Percentiles rank a stretch among this genome's conserved stretches.
Conservation (phyloP, 2,329 filamentous ascomycete species). For the Venturia oleaginea region DNA sequence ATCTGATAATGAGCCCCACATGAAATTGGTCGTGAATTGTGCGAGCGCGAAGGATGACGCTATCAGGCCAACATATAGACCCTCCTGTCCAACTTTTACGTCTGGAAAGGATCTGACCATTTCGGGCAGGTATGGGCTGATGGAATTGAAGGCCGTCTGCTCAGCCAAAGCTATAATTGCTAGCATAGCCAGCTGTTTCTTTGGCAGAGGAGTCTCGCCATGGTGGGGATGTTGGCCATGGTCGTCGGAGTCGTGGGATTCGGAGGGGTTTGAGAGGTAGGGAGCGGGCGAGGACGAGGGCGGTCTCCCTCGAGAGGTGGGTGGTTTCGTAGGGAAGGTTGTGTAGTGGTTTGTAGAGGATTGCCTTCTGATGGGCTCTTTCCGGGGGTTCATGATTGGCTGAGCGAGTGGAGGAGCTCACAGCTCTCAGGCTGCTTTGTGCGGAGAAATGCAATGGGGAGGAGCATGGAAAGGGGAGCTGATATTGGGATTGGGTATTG, state of each 20-base stretch:
- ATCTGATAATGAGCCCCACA: constrained; percentile 82
- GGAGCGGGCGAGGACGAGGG: constrained; percentile 24
- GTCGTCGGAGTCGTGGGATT: constrained; percentile 23
- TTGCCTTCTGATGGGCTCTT: constrained; percentile 18
- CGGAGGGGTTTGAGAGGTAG: constrained; percentile 16
- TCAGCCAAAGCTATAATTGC: constrained; percentile 85
- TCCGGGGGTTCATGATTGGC: constrained; percentile 1
- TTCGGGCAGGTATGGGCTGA: constrained; percentile 85
- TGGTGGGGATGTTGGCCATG: constrained; percentile 21
- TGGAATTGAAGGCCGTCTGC: constrained; percentile 94
- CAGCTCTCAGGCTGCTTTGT: neutral
- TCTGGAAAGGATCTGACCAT: constrained; percentile 85
- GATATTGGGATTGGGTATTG: no score
- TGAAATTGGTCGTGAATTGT: constrained; percentile 84
- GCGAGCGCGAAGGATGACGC: constrained; percentile 88
- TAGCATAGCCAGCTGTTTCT: constrained; percentile 71
- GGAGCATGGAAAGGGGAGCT: neutral
- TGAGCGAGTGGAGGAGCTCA: neutral
- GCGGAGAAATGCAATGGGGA: neutral
- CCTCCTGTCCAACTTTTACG: constrained; percentile 60
- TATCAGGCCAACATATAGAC: constrained; percentile 81
- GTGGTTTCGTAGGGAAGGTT: constrained; percentile 67
- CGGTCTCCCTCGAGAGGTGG: constrained; percentile 52
- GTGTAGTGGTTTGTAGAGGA: constrained; percentile 62
- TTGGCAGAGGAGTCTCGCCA: constrained; percentile 66